Percentiles rank a stretch among this genome's conserved stretches.
Evolutionary conservation across 345 rosid species (phyloP).

Genomic region (Erysimum cheiranthoides): DNA sequence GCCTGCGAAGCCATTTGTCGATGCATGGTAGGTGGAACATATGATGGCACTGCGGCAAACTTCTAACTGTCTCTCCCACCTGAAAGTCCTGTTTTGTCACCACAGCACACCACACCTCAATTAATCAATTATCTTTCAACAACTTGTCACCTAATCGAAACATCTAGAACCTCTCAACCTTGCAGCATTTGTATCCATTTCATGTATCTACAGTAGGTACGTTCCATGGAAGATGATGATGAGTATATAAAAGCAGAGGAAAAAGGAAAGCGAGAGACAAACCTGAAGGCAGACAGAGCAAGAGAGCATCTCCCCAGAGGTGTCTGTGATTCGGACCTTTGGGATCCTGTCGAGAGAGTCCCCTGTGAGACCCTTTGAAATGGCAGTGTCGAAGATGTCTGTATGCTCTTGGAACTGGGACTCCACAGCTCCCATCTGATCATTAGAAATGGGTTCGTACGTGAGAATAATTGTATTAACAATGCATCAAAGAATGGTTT

Average conservation of each 20-base stretch:
- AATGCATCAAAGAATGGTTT: neutral
- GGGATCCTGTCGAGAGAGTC: slow-evolving; percentile 88
- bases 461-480: neutral
- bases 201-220: too few species aligned
- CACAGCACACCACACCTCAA: slow-evolving; percentile 9
- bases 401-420: slow-evolving; percentile 68
- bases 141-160: slow-evolving; percentile 12
- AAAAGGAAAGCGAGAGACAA: neutral
- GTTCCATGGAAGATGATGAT: neutral
- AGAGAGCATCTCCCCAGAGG: slow-evolving; percentile 69
- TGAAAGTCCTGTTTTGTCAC: slow-evolving; percentile 79
- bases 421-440: slow-evolving; percentile 92
- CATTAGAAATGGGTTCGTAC: neutral
- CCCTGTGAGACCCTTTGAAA: slow-evolving; percentile 72
- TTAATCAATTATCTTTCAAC: slow-evolving; percentile 7
- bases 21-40: slow-evolving; percentile 97
- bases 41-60: slow-evolving; percentile 97
- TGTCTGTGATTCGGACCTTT: slow-evolving; percentile 69
- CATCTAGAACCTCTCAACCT: slow-evolving; percentile 12
- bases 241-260: neutral
- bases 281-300: slow-evolving; percentile 99
- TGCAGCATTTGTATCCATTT: too few species aligned
- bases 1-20: slow-evolving; percentile 89
- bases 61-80: slow-evolving; percentile 85
- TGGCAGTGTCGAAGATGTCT: slow-evolving; percentile 84